Percentiles rank a stretch among this genome's conserved stretches.
phyloP scores from a whole-genome alignment of 169 alveolate species.

The Amoebophrya sp. region DNA sequence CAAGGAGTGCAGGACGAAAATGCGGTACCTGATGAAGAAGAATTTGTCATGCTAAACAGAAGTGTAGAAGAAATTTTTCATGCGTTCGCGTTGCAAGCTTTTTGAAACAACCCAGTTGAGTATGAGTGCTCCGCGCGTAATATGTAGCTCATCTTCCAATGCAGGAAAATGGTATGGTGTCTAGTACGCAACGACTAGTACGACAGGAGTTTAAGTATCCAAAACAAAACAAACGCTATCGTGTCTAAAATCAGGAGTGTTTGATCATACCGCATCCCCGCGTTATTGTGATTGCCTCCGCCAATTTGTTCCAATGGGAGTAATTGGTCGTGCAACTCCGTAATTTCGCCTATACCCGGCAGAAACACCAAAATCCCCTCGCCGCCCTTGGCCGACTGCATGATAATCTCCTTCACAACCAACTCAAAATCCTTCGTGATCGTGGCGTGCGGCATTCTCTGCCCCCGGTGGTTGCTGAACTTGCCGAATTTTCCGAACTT shows the following conservation, averaged over 20 bases:
- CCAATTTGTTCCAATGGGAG: background rate
- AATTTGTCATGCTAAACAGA: background rate
- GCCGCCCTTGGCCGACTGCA: slow-evolving; percentile 39
- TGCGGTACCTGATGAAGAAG: slow-evolving; percentile 2
- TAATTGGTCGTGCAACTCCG: slow-evolving; percentile 47
- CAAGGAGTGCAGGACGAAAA: slow-evolving; percentile 54
- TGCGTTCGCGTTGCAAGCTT: too few relatives aligned
- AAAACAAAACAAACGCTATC: too few relatives aligned
- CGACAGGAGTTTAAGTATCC: too few relatives aligned
- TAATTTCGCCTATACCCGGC: slow-evolving; percentile 58
- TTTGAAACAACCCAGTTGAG: too few relatives aligned
- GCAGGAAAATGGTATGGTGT: too few relatives aligned
- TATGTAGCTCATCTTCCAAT: too few relatives aligned
- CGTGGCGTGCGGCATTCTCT: background rate
- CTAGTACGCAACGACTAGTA: too few relatives aligned
- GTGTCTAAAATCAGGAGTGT: too few relatives aligned
- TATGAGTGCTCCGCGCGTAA: too few relatives aligned
- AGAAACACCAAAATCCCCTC: slow-evolving; percentile 51
- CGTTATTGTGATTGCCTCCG: too few relatives aligned
- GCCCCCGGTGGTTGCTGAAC: background rate
- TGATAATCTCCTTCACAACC: background rate
- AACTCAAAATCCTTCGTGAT: background rate
- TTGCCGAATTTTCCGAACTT: background rate
- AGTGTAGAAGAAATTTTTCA: too few relatives aligned
- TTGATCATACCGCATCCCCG: too few relatives aligned